These are phyloP conservation scores for Mycena epipterygia DNA, from an alignment of 768 basidiomycete species.

Conservation along the genomic window DNA sequence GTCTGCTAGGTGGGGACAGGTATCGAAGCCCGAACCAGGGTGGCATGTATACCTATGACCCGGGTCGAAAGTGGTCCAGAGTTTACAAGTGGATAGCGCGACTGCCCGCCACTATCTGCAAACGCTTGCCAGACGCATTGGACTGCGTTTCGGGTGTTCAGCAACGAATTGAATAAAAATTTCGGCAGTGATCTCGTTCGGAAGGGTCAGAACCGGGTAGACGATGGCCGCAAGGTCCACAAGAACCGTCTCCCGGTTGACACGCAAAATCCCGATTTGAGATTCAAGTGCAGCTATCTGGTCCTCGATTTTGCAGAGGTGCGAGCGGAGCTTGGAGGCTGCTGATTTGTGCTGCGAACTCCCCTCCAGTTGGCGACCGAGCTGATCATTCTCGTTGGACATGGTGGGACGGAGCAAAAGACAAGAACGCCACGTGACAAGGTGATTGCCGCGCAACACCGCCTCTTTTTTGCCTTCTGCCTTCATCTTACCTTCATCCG, in stretches of 20 bases:
- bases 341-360: background rate
- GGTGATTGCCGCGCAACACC: too few relatives aligned
- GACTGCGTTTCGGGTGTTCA: background rate
- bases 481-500: too few relatives aligned
- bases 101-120: conserved; percentile 5
- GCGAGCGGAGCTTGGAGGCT: background rate
- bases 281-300: conserved; percentile 1
- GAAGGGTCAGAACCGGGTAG: conserved; percentile 8
- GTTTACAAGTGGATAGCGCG: conserved; percentile 2
- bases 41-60: background rate
- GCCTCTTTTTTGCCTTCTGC: too few relatives aligned
- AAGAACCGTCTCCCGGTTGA: background rate
- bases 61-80: background rate
- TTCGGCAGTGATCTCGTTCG: conserved; percentile 4
- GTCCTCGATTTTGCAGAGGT: background rate
- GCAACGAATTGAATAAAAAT: conserved; percentile 2
- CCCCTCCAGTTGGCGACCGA: background rate
- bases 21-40: background rate
- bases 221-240: conserved; percentile 1
- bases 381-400: too few relatives aligned
- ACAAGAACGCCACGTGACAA: too few relatives aligned
- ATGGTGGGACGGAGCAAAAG: too few relatives aligned
- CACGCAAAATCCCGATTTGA: background rate
- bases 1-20: background rate
- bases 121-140: conserved; percentile 3